Conservation (phyloP, 441 rosid species). For the Kokia cookei region DNA sequence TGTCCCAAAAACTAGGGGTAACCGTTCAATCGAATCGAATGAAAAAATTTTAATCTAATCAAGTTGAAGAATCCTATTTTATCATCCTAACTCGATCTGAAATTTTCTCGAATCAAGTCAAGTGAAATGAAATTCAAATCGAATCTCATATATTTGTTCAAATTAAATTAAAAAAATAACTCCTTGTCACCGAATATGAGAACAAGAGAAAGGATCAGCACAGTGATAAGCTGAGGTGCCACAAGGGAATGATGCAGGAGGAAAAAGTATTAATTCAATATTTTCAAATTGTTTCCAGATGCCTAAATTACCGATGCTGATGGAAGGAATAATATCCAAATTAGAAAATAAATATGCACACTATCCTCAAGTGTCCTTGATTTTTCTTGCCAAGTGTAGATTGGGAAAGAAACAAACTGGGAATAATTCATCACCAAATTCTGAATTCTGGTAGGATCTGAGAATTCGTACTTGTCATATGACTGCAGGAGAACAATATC, state of each 20-base stretch:
- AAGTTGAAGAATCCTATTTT: too few species aligned
- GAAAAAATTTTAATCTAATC: too few species aligned
- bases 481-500: constrained; percentile 34
- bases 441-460: constrained; percentile 75
- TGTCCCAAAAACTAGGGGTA: too few species aligned
- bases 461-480: constrained; percentile 85
- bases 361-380: constrained; percentile 89
- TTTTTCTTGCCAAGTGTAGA: constrained; percentile 93
- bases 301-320: background rate
- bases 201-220: background rate
- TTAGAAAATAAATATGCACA: background rate
- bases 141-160: too few species aligned
- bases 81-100: too few species aligned
- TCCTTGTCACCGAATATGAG: too few species aligned
- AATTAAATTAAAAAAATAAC: too few species aligned
- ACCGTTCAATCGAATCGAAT: too few species aligned
- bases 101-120: too few species aligned
- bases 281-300: background rate
- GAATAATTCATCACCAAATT: constrained; percentile 90
- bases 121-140: too few species aligned
- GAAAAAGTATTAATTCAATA: background rate
- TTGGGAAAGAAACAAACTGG: constrained; percentile 96
- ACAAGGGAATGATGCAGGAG: background rate
- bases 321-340: background rate
- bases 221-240: background rate